A percentile compares a stretch with the other conserved stretches of the same genome.
phyloP scores from a whole-genome alignment of 2,329 filamentous ascomycete species.

The Sporothrix phasma region DNA sequence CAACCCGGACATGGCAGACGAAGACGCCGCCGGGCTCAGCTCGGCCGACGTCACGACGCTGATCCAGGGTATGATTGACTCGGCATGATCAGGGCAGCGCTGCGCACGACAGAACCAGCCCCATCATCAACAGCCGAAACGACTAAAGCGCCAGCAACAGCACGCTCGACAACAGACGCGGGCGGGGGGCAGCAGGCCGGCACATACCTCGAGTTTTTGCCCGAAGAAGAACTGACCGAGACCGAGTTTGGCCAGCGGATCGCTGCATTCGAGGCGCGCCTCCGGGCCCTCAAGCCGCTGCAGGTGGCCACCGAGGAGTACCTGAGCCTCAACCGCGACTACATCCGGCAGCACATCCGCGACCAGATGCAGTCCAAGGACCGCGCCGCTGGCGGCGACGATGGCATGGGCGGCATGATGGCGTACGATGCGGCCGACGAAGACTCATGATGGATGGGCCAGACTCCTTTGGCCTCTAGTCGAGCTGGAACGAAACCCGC shows the following conservation, averaged over 20 bases:
- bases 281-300: constrained; percentile 37
- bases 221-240: constrained; percentile 38
- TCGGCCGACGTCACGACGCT: constrained; percentile 37
- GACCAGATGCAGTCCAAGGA: constrained; percentile 42
- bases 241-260: constrained; percentile 40
- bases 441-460: constrained; percentile 12
- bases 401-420: background rate
- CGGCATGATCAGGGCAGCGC: constrained; percentile 41
- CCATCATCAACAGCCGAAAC: too few relatives aligned
- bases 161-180: background rate
- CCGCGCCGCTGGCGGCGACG: constrained; percentile 6
- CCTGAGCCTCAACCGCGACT: constrained; percentile 46
- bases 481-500: background rate
- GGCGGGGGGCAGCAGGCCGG: constrained; percentile 24
- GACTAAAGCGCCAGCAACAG: background rate
- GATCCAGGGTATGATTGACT: constrained; percentile 45
- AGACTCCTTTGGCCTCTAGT: background rate
- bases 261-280: constrained; percentile 30
- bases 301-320: constrained; percentile 45
- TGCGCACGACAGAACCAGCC: constrained; percentile 28
- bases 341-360: constrained; percentile 37
- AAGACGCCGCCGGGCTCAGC: constrained; percentile 26
- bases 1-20: background rate
- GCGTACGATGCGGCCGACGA: constrained; percentile 5
- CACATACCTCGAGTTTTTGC: constrained; percentile 42